Evolutionary conservation across 257 asterid genomes (phyloP).

Genomic region (Ilex aquifolium): DNA sequence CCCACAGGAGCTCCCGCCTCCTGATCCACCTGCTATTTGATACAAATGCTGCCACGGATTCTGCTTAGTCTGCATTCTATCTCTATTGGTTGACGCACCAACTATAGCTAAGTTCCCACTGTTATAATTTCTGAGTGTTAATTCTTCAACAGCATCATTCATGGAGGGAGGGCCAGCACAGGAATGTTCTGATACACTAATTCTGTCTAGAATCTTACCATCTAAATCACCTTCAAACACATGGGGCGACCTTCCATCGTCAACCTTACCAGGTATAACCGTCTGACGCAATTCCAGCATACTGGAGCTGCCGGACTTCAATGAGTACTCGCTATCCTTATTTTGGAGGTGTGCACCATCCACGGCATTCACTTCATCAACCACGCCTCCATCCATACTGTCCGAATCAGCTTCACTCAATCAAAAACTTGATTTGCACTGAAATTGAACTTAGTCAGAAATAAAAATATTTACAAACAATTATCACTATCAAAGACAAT

Average conservation of each 20-base stretch:
- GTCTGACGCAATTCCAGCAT: conserved; percentile 56
- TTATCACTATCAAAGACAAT: too few species aligned
- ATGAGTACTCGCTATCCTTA: conserved; percentile 45
- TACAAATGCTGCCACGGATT: conserved; percentile 63
- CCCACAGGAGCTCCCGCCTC: conserved; percentile 39
- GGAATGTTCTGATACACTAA: conserved; percentile 81
- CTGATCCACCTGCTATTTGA: conserved; percentile 57
- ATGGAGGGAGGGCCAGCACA: conserved; percentile 75
- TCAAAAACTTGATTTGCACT: conserved; percentile 17
- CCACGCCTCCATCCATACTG: conserved; percentile 40
- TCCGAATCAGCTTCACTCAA: conserved; percentile 21
- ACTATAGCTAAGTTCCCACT: conserved; percentile 51
- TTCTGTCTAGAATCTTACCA: conserved; percentile 53
- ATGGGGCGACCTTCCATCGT: conserved; percentile 33
- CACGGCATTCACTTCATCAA: conserved; percentile 27
- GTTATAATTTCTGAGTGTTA: conserved; percentile 60
- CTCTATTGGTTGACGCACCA: conserved; percentile 51
- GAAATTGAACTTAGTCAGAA: conserved; percentile 3
- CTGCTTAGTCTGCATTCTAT: conserved; percentile 38
- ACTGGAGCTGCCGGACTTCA: conserved; percentile 51
- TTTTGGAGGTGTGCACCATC: conserved; percentile 36
- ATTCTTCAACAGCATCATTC: conserved; percentile 71
- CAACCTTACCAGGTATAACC: conserved; percentile 49
- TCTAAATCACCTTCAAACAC: conserved; percentile 36
- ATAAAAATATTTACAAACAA: conserved; percentile 5